These are phyloP conservation scores for Aspergillus nanangensis DNA, from an alignment of 495 filamentous ascomycete species.

Conservation along the genomic window DNA sequence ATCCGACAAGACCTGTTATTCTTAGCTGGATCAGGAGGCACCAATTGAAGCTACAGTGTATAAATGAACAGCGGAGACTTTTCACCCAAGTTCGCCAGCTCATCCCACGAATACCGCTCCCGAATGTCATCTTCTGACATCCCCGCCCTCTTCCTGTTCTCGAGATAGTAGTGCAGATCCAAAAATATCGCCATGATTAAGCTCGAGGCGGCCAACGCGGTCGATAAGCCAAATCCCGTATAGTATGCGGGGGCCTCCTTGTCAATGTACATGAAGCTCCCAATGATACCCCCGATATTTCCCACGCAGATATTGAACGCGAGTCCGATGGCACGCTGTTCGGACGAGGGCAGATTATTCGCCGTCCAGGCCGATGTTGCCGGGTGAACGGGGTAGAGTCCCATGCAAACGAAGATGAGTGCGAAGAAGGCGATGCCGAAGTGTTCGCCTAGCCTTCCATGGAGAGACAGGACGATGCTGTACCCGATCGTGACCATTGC, in stretches of 20 bases:
- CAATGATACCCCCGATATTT: conserved; percentile 31
- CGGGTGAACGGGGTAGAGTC: conserved; percentile 34
- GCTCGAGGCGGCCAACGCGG: conserved; percentile 18
- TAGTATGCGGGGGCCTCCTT: conserved; percentile 24
- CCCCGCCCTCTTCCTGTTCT: conserved; percentile 18
- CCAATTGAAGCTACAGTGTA: conserved; percentile 13
- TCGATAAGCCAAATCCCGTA: conserved; percentile 27
- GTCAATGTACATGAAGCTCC: conserved; percentile 32
- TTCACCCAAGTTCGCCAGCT: conserved; percentile 40
- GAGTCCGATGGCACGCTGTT: conserved; percentile 30
- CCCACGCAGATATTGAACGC: conserved; percentile 33
- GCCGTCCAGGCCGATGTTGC: conserved; percentile 31
- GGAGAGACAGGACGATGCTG: conserved; percentile 18
- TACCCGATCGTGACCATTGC: conserved; percentile 25
- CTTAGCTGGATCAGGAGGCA: no score
- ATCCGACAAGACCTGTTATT: no score
- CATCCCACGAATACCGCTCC: conserved; percentile 26
- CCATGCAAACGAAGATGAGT: conserved; percentile 30
- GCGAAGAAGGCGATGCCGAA: conserved; percentile 29
- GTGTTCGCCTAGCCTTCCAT: conserved; percentile 23
- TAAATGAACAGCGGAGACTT: conserved; percentile 38
- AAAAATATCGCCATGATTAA: conserved; percentile 17
- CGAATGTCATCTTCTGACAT: conserved; percentile 30
- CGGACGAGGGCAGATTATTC: conserved; percentile 32
- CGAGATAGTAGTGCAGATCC: conserved; percentile 17